phyloP scores from a whole-genome alignment of 2,329 filamentous ascomycete genomes.

The Sporothrix variecibatus region DNA sequence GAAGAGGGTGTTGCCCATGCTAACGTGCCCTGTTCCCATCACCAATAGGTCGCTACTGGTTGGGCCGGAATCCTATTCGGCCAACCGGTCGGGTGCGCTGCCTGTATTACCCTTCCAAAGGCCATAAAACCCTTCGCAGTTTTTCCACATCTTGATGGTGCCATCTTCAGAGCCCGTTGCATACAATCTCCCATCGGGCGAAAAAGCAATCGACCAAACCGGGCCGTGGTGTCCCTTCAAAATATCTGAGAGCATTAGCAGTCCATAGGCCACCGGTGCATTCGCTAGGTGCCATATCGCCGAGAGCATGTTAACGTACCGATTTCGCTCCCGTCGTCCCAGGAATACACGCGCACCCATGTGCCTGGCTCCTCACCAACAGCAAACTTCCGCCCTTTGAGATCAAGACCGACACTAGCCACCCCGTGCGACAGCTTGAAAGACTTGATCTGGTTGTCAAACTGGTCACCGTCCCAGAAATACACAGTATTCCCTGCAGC shows the following conservation, averaged over 20 bases:
- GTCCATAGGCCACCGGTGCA: background rate
- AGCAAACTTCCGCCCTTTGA: constrained; percentile 77
- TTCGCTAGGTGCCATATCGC: background rate
- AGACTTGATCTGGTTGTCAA: constrained; percentile 74
- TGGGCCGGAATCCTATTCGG: constrained; percentile 42
- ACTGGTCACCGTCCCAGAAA: constrained; percentile 79
- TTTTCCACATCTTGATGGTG: constrained; percentile 90
- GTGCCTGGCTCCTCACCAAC: constrained; percentile 91
- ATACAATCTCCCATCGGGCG: constrained; percentile 93
- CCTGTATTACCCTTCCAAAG: constrained; percentile 56
- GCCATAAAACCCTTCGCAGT: constrained; percentile 65
- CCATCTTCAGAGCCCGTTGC: constrained; percentile 96
- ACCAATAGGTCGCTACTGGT: background rate
- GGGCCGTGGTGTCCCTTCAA: constrained; percentile 97
- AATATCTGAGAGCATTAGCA: constrained; percentile 59
- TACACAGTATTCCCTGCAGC: constrained; percentile 93
- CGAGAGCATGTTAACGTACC: constrained; percentile 48
- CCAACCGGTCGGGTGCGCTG: constrained; percentile 37
- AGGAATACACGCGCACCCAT: constrained; percentile 93
- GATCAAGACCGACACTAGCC: constrained; percentile 85
- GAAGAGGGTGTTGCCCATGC: background rate
- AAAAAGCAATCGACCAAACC: constrained; percentile 94
- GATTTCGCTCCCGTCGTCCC: constrained; percentile 78
- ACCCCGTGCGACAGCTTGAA: constrained; percentile 81
- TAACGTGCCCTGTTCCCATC: background rate